Evolutionary conservation across 345 rosid species (phyloP).

Genomic region (Aquilaria yunnanensis): DNA sequence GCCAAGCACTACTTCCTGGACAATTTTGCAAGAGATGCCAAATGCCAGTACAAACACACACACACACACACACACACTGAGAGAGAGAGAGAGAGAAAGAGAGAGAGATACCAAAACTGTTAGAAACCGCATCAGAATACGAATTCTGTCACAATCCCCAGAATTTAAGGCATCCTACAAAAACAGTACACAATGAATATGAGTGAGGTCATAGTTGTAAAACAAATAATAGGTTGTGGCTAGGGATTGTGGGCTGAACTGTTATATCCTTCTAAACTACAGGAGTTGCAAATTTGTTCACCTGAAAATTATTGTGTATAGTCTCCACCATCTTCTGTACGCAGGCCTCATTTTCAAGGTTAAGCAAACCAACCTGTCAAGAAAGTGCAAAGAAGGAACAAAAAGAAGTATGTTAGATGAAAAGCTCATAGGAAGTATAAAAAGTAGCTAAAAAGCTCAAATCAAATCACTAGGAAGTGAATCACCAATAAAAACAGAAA

Average conservation of each 20-base stretch:
- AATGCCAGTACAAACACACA: too few species aligned
- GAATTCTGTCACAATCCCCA: slow-evolving; percentile 68
- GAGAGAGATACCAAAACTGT: slow-evolving; percentile 62
- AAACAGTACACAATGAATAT: slow-evolving; percentile 13
- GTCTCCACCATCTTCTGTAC: slow-evolving; percentile 48
- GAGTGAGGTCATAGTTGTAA: neutral
- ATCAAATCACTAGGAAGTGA: too few species aligned
- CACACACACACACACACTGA: too few species aligned
- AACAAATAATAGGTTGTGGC: neutral
- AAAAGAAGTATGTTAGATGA: neutral
- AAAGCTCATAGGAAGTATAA: too few species aligned
- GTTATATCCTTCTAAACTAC: slow-evolving; percentile 2
- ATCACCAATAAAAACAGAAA: too few species aligned
- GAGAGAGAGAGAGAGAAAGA: too few species aligned
- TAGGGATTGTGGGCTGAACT: neutral
- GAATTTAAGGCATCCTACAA: slow-evolving; percentile 72
- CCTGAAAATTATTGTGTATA: slow-evolving; percentile 69
- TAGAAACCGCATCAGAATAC: slow-evolving; percentile 78
- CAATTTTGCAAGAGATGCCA: too few species aligned
- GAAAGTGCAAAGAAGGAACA: slow-evolving; percentile 7
- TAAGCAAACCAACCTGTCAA: slow-evolving; percentile 72
- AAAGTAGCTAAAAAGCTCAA: too few species aligned
- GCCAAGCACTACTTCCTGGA: too few species aligned
- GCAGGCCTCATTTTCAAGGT: slow-evolving; percentile 94
- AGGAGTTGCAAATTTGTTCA: slow-evolving; percentile 17